phyloP scores from a whole-genome alignment of 2,329 filamentous ascomycete genomes.

The Colletotrichum sp. region DNA sequence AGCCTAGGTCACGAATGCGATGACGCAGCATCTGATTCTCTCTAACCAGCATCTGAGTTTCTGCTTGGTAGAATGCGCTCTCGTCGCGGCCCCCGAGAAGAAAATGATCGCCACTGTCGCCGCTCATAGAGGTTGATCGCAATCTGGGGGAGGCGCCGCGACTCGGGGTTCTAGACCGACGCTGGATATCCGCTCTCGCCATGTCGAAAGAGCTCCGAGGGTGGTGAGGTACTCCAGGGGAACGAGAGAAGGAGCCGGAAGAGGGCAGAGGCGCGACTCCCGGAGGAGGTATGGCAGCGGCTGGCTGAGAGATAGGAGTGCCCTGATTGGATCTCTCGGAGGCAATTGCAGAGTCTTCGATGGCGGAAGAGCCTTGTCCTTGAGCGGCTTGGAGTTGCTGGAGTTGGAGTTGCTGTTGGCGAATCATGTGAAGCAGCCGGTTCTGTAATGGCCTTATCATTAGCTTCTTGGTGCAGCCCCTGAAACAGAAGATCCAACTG shows the following conservation, averaged over 20 bases:
- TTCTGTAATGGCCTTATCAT: constrained; percentile 54
- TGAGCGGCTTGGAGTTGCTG: constrained; percentile 59
- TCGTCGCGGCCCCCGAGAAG: constrained; percentile 73
- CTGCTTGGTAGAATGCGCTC: constrained; percentile 80
- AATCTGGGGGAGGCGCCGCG: constrained; percentile 62
- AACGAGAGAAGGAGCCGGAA: constrained; percentile 55
- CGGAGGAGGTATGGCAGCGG: neutral
- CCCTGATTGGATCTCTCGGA: constrained; percentile 49
- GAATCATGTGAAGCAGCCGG: constrained; percentile 77
- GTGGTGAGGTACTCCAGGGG: constrained; percentile 51
- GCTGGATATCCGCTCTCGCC: constrained; percentile 59
- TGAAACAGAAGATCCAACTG: neutral
- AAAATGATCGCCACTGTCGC: constrained; percentile 63
- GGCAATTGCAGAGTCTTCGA: constrained; percentile 54
- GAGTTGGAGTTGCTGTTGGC: constrained; percentile 75
- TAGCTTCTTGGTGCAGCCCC: neutral
- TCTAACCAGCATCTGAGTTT: constrained; percentile 77
- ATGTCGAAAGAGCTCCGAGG: constrained; percentile 66
- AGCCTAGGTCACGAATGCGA: constrained; percentile 76
- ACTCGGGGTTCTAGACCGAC: constrained; percentile 64
- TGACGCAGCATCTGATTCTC: constrained; percentile 85
- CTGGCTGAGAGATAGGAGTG: constrained; percentile 39
- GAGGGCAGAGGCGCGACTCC: constrained; percentile 35
- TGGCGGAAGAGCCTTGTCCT: constrained; percentile 41
- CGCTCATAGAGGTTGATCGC: constrained; percentile 62